Percentiles rank a stretch among this genome's conserved stretches.
These are phyloP conservation scores for Styphnolobium japonicum DNA, from an alignment of 306 rosid species.

Conservation along the genomic window DNA sequence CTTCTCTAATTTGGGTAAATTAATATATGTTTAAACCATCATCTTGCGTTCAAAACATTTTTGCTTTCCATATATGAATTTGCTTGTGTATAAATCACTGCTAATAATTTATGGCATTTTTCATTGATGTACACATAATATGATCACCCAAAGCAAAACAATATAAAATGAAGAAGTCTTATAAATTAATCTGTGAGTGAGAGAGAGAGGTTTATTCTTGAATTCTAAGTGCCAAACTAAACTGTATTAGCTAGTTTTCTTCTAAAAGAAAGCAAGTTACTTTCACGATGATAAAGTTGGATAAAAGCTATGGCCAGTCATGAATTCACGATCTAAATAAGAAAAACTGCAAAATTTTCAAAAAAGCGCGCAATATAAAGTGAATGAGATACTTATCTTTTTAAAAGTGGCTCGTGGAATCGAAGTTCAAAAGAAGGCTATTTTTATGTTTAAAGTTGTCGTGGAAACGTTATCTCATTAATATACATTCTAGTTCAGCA, in stretches of 20 bases:
- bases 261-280: constrained; percentile 33
- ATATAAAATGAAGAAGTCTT: neutral
- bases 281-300: constrained; percentile 13
- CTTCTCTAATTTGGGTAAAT: neutral
- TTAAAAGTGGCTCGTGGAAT: constrained; percentile 45
- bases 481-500: constrained; percentile 9
- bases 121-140: neutral
- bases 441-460: constrained; percentile 31
- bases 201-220: neutral
- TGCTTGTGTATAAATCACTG: neutral
- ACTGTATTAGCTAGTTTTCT: constrained; percentile 24
- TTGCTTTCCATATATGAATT: neutral
- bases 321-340: constrained; percentile 27
- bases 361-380: constrained; percentile 38
- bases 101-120: neutral
- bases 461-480: constrained; percentile 4
- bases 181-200: neutral
- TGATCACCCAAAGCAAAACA: constrained; percentile 7
- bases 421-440: constrained; percentile 31
- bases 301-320: neutral
- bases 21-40: neutral
- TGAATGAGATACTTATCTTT: constrained; percentile 31
- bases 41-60: neutral
- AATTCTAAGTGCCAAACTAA: neutral
- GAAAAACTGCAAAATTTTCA: constrained; percentile 37